Evolutionary conservation across 1,284 basidiomycete species (phyloP), one percentile per base, ranked within the genome.

Genomic region (Trametes pubescens): DNA sequence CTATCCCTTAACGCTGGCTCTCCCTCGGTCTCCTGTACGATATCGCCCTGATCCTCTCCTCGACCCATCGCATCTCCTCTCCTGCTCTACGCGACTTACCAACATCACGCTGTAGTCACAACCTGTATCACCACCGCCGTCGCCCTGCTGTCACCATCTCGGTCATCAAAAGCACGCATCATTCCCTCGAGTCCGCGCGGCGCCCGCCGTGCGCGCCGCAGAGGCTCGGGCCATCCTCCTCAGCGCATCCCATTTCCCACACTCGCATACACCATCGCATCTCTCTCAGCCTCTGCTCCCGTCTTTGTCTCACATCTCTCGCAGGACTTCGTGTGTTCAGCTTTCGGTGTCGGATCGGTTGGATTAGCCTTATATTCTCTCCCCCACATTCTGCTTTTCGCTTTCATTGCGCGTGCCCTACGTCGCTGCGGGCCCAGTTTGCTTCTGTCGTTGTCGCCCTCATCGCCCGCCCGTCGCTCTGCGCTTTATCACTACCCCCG

Each of bases 101-200:
- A 55, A 53, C 57, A 63, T 59, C 67, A 46, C 54, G 44, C 38
- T 59, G 56, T 68, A 62, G 61, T 63, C 51, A 51, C 59, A 52
- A 32, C 40, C 37, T 67, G 66, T 67, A 67, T 51, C 54, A 67
- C 53, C 54, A 62, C 44, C 40, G 16, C 10, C 61, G 57, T 64
- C 64, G 53, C 56, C 59, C 51, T 64, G 64, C 67, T 65, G 34
- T 64, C 61, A 59, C 61, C 52, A 44, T 51, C 54, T 54, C 64
- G 51, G 62, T 57, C 64, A 55, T 56, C 67, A 65, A 68, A 68
- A 68, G 67, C 64, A 62, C 56, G 57, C 64, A 62, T 47, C 64
- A 56, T 37, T 51, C 53, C 56, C 53, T 61, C 13, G 60, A 51
- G 57, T 52, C 46, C 53, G n/a, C 47, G 37, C 59, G 47, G 51